Evolutionary conservation across 768 basidiomycete species (phyloP).

Genomic region (Kwoniella dendrophila): DNA sequence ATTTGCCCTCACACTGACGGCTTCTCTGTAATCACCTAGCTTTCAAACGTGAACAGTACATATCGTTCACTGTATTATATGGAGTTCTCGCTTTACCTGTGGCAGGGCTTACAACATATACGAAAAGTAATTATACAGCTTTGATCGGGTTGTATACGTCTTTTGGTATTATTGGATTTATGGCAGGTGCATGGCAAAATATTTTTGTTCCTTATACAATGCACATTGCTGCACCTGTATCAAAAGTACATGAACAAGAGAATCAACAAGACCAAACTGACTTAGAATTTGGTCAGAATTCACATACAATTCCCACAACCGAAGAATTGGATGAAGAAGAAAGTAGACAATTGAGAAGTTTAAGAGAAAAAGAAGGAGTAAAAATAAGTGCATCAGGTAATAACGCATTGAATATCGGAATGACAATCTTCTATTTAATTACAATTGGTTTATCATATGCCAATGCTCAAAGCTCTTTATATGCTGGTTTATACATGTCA

Average conservation of each 20-base stretch:
- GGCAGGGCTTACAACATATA: slow-evolving; percentile 13
- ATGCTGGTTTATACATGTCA: slow-evolving; percentile 20
- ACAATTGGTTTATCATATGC: slow-evolving; percentile 14
- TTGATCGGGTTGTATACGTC: slow-evolving; percentile 10
- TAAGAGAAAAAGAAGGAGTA: slow-evolving; percentile 12
- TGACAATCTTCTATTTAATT: slow-evolving; percentile 10
- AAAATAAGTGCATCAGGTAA: slow-evolving; percentile 4
- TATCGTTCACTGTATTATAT: slow-evolving; percentile 7
- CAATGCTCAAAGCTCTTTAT: slow-evolving; percentile 1
- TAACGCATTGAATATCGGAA: slow-evolving; percentile 9
- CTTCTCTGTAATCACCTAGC: neutral
- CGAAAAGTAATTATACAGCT: neutral
- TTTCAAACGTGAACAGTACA: slow-evolving; percentile 19
- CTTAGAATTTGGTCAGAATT: too few species aligned
- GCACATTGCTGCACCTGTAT: slow-evolving; percentile 3
- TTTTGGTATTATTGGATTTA: slow-evolving; percentile 19
- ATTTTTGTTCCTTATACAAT: slow-evolving; percentile 22
- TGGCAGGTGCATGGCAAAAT: slow-evolving; percentile 17
- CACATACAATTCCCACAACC: neutral
- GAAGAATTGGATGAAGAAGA: neutral
- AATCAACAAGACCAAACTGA: neutral
- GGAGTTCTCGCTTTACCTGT: slow-evolving; percentile 9
- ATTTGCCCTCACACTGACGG: neutral
- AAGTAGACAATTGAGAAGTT: neutral
- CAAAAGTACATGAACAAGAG: neutral